Percentiles rank a stretch among this genome's conserved stretches.
These are phyloP conservation scores for Gliomastix tumulicola DNA, from an alignment of 2,329 filamentous ascomycete genomes.

Conservation along the genomic window DNA sequence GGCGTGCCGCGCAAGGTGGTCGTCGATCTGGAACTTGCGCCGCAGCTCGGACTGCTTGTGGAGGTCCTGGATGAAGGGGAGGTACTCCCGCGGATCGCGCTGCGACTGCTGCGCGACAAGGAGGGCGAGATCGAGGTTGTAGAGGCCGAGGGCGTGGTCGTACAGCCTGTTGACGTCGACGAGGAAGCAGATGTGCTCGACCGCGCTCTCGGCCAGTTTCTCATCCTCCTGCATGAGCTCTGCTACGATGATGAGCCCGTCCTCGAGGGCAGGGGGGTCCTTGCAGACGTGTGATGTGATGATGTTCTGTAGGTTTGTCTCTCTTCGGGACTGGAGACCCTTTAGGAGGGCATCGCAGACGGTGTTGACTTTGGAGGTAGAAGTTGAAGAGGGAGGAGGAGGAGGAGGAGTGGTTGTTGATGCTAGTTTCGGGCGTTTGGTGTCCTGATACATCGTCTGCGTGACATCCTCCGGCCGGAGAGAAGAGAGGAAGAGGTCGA, in stretches of 20 bases:
- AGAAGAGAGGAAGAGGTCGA: conserved; percentile 88
- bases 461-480: conserved; percentile 87
- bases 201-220: conserved; percentile 74
- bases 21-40: conserved; percentile 78
- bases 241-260: conserved; percentile 74
- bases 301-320: conserved; percentile 74
- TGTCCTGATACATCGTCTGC: conserved; percentile 89
- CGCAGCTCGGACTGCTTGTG: conserved; percentile 66
- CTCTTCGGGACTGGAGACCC: conserved; percentile 54
- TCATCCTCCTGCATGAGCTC: conserved; percentile 62
- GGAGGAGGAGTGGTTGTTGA: conserved; percentile 2
- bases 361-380: conserved; percentile 64
- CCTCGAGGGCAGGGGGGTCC: conserved; percentile 78
- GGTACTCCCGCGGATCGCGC: conserved; percentile 89
- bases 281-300: conserved; percentile 96
- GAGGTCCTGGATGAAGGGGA: conserved; percentile 86
- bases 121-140: conserved; percentile 83
- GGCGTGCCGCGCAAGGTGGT: conserved; percentile 67
- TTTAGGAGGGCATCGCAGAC: conserved; percentile 81
- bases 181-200: conserved; percentile 96
- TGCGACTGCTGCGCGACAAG: conserved; percentile 94
- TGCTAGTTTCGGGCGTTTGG: conserved; percentile 38
- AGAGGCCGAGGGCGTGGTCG: conserved; percentile 82
- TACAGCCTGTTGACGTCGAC: conserved; percentile 90
- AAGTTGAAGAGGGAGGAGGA: conserved; percentile 6